phyloP scores from a whole-genome alignment of 139 green algal genomes.

The Chlorella sorokiniana region DNA sequence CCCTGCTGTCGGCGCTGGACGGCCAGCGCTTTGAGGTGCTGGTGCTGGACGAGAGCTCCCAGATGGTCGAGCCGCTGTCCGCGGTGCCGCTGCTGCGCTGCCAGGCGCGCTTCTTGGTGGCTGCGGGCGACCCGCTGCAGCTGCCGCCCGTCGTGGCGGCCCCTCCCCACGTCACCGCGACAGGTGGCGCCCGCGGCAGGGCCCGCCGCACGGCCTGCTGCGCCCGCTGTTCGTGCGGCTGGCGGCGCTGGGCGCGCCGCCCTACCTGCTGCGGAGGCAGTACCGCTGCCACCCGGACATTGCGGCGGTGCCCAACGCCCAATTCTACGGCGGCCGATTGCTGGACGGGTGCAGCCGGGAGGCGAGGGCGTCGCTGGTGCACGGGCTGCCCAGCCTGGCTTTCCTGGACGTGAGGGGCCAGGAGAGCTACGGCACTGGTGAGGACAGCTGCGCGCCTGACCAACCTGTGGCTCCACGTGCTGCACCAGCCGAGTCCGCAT shows the following conservation, averaged over 20 bases:
- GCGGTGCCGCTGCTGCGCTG: slow-evolving; percentile 68
- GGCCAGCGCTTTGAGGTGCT: slow-evolving; percentile 72
- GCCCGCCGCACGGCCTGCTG: slow-evolving; percentile 58
- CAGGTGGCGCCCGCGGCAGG: not conserved
- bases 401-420: slow-evolving; percentile 57
- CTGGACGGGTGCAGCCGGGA: slow-evolving; percentile 59
- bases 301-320: slow-evolving; percentile 67
- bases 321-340: slow-evolving; percentile 78
- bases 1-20: slow-evolving; percentile 58
- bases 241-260: slow-evolving; percentile 54
- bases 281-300: slow-evolving; percentile 86
- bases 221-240: slow-evolving; percentile 84
- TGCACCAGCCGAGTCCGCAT: no score
- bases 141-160: slow-evolving; percentile 79
- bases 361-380: slow-evolving; percentile 62
- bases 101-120: slow-evolving; percentile 69
- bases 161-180: slow-evolving; percentile 46
- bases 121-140: slow-evolving; percentile 85
- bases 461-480: no score
- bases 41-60: slow-evolving; percentile 80
- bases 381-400: slow-evolving; percentile 55
- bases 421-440: slow-evolving; percentile 34
- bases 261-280: slow-evolving; percentile 75
- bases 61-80: slow-evolving; percentile 86
- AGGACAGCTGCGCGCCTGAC: not conserved